A percentile compares a stretch with the other conserved stretches of the same genome.
Evolutionary conservation across 176 grass and related monocot species (phyloP).

Genomic region (Rhynchospora tenuis): DNA sequence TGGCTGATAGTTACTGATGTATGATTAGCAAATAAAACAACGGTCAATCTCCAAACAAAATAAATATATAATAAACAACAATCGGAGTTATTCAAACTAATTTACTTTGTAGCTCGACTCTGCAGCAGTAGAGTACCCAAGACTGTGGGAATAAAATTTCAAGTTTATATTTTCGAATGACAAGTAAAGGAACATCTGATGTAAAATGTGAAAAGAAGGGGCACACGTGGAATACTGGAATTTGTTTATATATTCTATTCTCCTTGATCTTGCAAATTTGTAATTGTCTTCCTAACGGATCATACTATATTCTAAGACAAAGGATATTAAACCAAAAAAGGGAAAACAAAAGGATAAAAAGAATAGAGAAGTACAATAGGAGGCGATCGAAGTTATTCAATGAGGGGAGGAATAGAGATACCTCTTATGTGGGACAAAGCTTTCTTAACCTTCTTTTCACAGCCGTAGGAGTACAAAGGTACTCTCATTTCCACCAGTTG

Average conservation of each 20-base stretch:
- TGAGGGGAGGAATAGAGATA: not conserved
- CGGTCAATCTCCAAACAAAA: too few species aligned
- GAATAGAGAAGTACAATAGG: too few species aligned
- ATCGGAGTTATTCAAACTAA: too few species aligned
- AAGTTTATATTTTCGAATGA: not conserved
- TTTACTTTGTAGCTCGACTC: not conserved
- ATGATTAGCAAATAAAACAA: not conserved
- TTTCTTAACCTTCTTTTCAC: conserved; percentile 49
- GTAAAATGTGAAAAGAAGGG: too few species aligned
- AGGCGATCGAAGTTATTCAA: not conserved
- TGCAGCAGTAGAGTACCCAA: too few species aligned
- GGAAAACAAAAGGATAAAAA: not conserved
- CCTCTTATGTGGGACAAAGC: conserved; percentile 39
- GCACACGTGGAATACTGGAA: not conserved
- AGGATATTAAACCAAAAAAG: not conserved
- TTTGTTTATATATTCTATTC: not conserved
- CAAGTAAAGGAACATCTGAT: too few species aligned
- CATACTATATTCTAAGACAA: not conserved
- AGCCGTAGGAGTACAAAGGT: conserved; percentile 41
- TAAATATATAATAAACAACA: too few species aligned
- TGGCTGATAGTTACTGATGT: not conserved
- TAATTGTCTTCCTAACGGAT: not conserved
- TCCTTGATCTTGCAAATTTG: not conserved
- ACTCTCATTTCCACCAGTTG: conserved; percentile 45
- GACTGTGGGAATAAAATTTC: not conserved